Percentiles rank a stretch among this genome's conserved stretches.
Evolutionary conservation across 495 filamentous ascomycete species (phyloP).

Genomic region (Penicillium macrosclerotiorum): DNA sequence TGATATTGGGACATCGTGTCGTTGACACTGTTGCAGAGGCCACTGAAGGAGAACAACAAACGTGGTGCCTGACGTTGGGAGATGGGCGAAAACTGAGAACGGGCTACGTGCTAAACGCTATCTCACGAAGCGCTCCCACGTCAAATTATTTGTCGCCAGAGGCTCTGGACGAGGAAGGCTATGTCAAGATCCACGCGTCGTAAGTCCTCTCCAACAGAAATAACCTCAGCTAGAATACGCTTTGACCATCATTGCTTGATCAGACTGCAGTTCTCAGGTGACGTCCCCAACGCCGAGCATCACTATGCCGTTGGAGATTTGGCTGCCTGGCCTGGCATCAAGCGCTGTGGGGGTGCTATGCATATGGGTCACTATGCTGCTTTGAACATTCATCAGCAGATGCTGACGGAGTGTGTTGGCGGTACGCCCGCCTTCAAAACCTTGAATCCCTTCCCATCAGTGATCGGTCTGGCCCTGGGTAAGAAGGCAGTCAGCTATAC

Average conservation of each 20-base stretch:
- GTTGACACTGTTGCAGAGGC: slow-evolving; percentile 26
- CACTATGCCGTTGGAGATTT: slow-evolving; percentile 59
- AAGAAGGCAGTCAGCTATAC: slow-evolving; percentile 62
- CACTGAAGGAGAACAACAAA: slow-evolving; percentile 37
- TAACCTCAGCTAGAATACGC: not conserved
- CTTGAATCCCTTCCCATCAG: slow-evolving; percentile 52
- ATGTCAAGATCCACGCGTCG: slow-evolving; percentile 52
- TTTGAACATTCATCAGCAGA: slow-evolving; percentile 58
- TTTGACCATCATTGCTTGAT: not conserved
- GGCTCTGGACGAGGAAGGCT: slow-evolving; percentile 52
- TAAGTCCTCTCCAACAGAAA: slow-evolving; percentile 10
- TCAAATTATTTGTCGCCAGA: slow-evolving; percentile 51
- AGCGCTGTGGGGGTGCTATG: slow-evolving; percentile 68
- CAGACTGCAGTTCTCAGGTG: slow-evolving; percentile 44
- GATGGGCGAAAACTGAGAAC: slow-evolving; percentile 52
- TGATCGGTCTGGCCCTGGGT: slow-evolving; percentile 66
- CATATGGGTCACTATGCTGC: slow-evolving; percentile 61
- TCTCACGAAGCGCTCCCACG: slow-evolving; percentile 54
- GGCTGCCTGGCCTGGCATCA: slow-evolving; percentile 62
- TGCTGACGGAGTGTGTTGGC: slow-evolving; percentile 35
- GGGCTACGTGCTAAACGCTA: slow-evolving; percentile 58
- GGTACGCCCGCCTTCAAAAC: slow-evolving; percentile 40
- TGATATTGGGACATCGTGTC: slow-evolving; percentile 53
- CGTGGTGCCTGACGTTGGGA: slow-evolving; percentile 52
- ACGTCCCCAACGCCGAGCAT: slow-evolving; percentile 46